These are phyloP conservation scores for Fusarium chaquense DNA, from an alignment of 2,329 filamentous ascomycete genomes.

Conservation along the genomic window DNA sequence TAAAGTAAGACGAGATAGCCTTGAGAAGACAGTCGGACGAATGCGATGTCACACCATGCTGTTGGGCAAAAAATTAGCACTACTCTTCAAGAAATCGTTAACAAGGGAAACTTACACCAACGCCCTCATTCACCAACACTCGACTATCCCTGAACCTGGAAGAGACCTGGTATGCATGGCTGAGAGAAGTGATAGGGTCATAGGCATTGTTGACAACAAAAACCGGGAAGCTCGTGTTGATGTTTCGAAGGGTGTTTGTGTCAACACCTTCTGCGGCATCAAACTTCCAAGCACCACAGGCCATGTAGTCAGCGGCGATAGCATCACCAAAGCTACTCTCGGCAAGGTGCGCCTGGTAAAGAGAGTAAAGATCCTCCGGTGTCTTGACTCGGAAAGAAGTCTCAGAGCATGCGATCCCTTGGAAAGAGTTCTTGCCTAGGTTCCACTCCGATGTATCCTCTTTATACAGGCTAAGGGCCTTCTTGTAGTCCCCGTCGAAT, in stretches of 20 bases:
- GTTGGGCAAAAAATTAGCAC: neutral
- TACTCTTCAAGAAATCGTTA: accelerated
- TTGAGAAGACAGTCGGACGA: slow-evolving; percentile 22
- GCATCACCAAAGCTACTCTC: slow-evolving; percentile 36
- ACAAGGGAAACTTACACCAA: slow-evolving; percentile 30
- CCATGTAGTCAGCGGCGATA: slow-evolving; percentile 3
- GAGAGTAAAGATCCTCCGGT: slow-evolving; percentile 24
- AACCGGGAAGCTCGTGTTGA: slow-evolving; percentile 39
- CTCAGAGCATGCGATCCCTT: slow-evolving; percentile 34
- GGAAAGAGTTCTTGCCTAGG: slow-evolving; percentile 15
- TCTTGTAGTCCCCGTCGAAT: slow-evolving; percentile 20
- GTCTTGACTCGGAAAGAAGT: slow-evolving; percentile 23
- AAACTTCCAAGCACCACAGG: slow-evolving; percentile 34
- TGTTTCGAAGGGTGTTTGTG: slow-evolving; percentile 23
- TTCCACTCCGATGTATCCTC: slow-evolving; percentile 31
- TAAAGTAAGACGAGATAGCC: slow-evolving; percentile 28
- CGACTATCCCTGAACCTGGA: slow-evolving; percentile 35
- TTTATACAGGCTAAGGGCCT: slow-evolving; percentile 14
- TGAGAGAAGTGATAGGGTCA: slow-evolving; percentile 37
- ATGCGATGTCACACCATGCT: slow-evolving; percentile 35
- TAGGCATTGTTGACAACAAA: slow-evolving; percentile 39
- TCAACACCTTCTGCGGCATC: slow-evolving; percentile 30
- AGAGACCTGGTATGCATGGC: slow-evolving; percentile 33
- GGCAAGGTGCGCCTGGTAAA: slow-evolving; percentile 18
- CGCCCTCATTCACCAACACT: slow-evolving; percentile 38